Base-by-base conservation (phyloP, 2,329 filamentous ascomycete species). In the Colletotrichum graminicola region DNA sequence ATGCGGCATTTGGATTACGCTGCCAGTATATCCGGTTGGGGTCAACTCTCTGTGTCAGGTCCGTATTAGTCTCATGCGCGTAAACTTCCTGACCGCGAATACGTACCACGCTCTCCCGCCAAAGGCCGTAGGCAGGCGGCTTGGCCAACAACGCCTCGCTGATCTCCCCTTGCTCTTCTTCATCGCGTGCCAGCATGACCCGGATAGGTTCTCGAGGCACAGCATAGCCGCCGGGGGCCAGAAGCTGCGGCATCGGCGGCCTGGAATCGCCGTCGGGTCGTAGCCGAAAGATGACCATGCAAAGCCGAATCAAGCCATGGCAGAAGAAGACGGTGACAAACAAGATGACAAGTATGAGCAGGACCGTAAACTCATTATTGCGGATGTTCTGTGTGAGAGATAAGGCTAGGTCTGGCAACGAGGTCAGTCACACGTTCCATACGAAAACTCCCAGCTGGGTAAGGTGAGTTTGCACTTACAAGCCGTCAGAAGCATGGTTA, bases 121-220 rank as follows among this genome's bases (percentile, higher is more conserved):
- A 97, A 1, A 94, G 83, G 0, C 94, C 94, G 78, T 97, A 97
- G 2, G 94, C 94, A 0, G 95, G 94, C 5, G 95, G 94, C 11
- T 90, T 89, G 26, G 86, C 74, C 75, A 90, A 90, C 52, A 83
- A 82, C 0, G 87, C 82, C 70, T 89, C 87, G 62, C 84, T 87
- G n/a, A 66, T 21, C 23, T 66, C 66, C 18, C 61, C 79, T 2
- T 83, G 87, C 23, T 89, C 87, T 76, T 94, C 93, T 76, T 95
- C 92, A 77, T 96, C 94, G 51, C 89, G 87, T 2, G 90, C 90
- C 56, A 95, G 85, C 23, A 93, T 88, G 14, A 97, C 93, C 51
- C 88, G 91, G 73, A 97, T 97, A 1, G 94, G 94, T 34, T 88
- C 85, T 11, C 86, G 82, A 5, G 94, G 94, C 43, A 94, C 85